phyloP scores from a whole-genome alignment of 139 green algal genomes.

The Ulvella scutata region DNA sequence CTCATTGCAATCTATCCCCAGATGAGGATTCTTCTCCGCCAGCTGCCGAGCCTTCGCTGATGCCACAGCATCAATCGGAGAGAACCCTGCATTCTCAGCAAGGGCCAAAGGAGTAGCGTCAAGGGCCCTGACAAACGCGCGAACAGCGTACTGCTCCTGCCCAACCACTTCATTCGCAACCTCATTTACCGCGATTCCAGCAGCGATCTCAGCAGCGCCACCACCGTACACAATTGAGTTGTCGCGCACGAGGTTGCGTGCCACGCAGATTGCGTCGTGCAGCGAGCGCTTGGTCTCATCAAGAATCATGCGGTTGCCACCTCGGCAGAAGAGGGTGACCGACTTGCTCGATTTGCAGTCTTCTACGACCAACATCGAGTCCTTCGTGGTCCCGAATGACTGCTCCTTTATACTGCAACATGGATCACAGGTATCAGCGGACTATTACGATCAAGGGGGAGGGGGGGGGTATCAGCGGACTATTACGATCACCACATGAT shows the following conservation, averaged over 20 bases:
- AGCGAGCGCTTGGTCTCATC: slow-evolving; percentile 89
- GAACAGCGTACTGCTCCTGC: slow-evolving; percentile 94
- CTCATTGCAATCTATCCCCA: slow-evolving; percentile 97
- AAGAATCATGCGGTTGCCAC: slow-evolving; percentile 82
- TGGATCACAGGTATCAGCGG: too few species aligned
- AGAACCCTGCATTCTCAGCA: slow-evolving; percentile 89
- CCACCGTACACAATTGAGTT: slow-evolving; percentile 96
- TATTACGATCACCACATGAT: too few species aligned
- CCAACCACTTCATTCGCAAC: slow-evolving; percentile 65
- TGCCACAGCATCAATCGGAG: slow-evolving; percentile 83
- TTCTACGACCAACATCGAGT: slow-evolving; percentile 92
- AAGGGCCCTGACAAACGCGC: slow-evolving; percentile 69
- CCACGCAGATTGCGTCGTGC: slow-evolving; percentile 97
- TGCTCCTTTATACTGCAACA: slow-evolving; percentile 37
- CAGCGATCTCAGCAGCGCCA: slow-evolving; percentile 85
- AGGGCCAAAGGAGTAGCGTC: slow-evolving; percentile 82
- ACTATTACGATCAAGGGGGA: too few species aligned
- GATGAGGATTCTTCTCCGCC: slow-evolving; percentile 69
- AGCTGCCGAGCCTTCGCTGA: slow-evolving; percentile 67
- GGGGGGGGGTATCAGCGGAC: too few species aligned
- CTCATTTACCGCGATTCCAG: slow-evolving; percentile 75
- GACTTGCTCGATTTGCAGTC: slow-evolving; percentile 82
- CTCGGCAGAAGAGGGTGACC: slow-evolving; percentile 93
- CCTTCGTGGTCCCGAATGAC: slow-evolving; percentile 91
- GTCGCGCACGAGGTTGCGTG: slow-evolving; percentile 92